A percentile compares a stretch with the other conserved stretches of the same genome.
Evolutionary conservation across 495 filamentous ascomycete species (phyloP).

Genomic region (Penicillium fimorum): DNA sequence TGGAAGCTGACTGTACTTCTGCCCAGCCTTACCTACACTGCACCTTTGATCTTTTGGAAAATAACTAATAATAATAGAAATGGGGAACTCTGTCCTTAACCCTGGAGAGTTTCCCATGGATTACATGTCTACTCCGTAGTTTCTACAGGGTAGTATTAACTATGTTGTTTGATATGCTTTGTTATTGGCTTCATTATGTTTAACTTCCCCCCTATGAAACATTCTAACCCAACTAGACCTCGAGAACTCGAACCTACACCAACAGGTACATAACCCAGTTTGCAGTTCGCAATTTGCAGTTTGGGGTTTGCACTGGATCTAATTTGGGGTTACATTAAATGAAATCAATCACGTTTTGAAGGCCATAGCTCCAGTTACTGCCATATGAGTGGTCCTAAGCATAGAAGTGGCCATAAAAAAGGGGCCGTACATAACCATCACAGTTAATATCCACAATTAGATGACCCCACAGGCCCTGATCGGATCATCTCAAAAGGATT

Average conservation of each 20-base stretch:
- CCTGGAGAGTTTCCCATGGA: not conserved
- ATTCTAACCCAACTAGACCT: slow-evolving; percentile 4
- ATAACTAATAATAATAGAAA: not conserved
- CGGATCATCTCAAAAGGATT: slow-evolving; percentile 15
- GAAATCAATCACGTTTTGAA: slow-evolving; percentile 3
- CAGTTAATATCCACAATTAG: slow-evolving; percentile 3
- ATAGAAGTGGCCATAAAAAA: slow-evolving; percentile 5
- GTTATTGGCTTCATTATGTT: not conserved
- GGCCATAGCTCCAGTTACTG: slow-evolving; percentile 7
- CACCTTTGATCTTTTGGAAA: too few relatives aligned
- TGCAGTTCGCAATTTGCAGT: not conserved
- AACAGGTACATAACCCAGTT: not conserved
- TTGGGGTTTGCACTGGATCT: not conserved
- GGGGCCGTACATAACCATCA: slow-evolving; percentile 8
- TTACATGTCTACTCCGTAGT: not conserved
- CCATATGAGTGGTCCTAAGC: slow-evolving; percentile 2
- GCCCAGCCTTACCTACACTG: not conserved
- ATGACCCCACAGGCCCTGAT: slow-evolving; percentile 15
- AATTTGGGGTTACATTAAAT: slow-evolving; percentile 6
- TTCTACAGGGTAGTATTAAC: not conserved
- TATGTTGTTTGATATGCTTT: not conserved
- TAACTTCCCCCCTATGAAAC: not conserved
- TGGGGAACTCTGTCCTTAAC: not conserved
- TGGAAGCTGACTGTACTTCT: slow-evolving; percentile 14
- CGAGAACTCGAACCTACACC: not conserved